phyloP scores from a whole-genome alignment of 2,329 filamentous ascomycete species.

The Lachnellula occidentalis region DNA sequence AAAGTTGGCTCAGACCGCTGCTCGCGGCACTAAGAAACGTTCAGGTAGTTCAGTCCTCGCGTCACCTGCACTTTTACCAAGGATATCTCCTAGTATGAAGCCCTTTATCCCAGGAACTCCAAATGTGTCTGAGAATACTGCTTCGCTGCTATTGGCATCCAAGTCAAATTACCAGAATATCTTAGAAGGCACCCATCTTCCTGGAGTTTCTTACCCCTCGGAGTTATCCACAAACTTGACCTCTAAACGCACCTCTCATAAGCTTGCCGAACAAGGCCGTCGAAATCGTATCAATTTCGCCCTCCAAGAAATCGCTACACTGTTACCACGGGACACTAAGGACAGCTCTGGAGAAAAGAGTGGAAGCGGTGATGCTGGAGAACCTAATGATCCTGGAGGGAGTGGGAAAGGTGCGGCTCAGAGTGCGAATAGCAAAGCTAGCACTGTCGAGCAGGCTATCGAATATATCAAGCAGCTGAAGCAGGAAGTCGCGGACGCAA shows the following conservation, averaged over 20 bases:
- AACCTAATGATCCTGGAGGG: slow-evolving; percentile 43
- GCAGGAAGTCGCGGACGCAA: slow-evolving; percentile 62
- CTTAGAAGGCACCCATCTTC: slow-evolving; percentile 83
- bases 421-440: slow-evolving; percentile 82
- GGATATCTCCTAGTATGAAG: slow-evolving; percentile 92
- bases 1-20: slow-evolving; percentile 49
- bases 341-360: slow-evolving; percentile 33
- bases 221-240: slow-evolving; percentile 90
- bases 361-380: slow-evolving; percentile 38
- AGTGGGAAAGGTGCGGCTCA: slow-evolving; percentile 37
- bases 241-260: slow-evolving; percentile 94
- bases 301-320: slow-evolving; percentile 79
- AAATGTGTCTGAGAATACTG: slow-evolving; percentile 51
- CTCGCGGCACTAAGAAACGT: slow-evolving; percentile 62
- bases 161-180: slow-evolving; percentile 99
- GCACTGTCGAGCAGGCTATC: slow-evolving; percentile 95
- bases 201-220: slow-evolving; percentile 84
- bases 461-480: slow-evolving; percentile 87
- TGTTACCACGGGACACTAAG: slow-evolving; percentile 61
- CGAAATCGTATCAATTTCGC: slow-evolving; percentile 94
- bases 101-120: slow-evolving; percentile 67
- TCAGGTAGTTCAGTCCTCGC: slow-evolving; percentile 68
- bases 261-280: slow-evolving; percentile 93
- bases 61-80: slow-evolving; percentile 80
- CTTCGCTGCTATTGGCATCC: slow-evolving; percentile 74